phyloP scores from a whole-genome alignment of 148 eudicot genomes.

The Salicornia ramosissima region DNA sequence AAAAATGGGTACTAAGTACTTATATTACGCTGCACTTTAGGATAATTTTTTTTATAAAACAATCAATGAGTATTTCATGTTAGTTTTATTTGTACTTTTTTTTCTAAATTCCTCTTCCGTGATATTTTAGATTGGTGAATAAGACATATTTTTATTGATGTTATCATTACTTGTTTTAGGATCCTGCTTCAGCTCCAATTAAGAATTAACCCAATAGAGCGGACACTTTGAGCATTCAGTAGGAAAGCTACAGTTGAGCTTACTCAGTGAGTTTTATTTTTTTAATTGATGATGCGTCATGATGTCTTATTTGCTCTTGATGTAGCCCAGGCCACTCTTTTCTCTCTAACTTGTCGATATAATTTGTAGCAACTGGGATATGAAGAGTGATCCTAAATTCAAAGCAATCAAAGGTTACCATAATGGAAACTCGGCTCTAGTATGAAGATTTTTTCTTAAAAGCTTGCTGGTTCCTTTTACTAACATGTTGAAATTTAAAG shows the following conservation, averaged over 20 bases:
- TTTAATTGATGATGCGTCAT: background rate
- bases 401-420: conserved; percentile 88
- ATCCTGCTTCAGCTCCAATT: conserved; percentile 63
- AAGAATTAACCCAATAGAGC: conserved; percentile 61
- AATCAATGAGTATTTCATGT: too few relatives aligned
- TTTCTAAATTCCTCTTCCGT: too few relatives aligned
- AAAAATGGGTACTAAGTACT: too few relatives aligned
- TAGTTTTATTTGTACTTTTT: too few relatives aligned
- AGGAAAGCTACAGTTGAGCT: conserved; percentile 86
- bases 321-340: background rate
- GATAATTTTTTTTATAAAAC: too few relatives aligned
- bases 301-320: background rate
- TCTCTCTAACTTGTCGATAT: conserved; percentile 23
- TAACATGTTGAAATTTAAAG: background rate
- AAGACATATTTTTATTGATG: background rate
- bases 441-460: conserved; percentile 27
- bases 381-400: conserved; percentile 81
- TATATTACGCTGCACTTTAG: too few relatives aligned
- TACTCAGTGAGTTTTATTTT: conserved; percentile 51
- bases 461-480: background rate
- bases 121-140: background rate
- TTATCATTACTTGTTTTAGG: conserved; percentile 38
- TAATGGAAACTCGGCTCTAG: conserved; percentile 94
- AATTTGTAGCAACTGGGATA: conserved; percentile 85
- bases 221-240: conserved; percentile 77